Base-by-base conservation (phyloP, 1,284 basidiomycete genomes). In the Cutaneotrichosporon curvatum region DNA sequence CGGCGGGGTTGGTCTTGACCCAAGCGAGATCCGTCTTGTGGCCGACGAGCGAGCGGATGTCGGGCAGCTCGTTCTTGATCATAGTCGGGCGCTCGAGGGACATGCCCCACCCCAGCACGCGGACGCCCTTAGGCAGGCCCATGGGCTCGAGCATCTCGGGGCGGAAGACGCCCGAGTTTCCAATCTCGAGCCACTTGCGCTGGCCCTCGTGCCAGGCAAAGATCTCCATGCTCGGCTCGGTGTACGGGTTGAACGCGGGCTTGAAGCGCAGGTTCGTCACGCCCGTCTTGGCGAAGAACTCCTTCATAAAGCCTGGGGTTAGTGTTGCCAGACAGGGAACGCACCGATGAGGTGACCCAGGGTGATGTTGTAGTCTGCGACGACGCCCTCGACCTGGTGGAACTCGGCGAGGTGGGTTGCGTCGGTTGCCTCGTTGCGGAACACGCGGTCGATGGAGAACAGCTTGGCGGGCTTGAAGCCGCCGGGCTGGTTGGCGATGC, bases 331-430 rank as follows among this genome's bases (percentile, higher is more conserved):
- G 8, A 12, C 7, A 12, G 25, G 25, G 25, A 28, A 58, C 76
- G 41, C 55, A 88, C 91, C 92, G 59, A 98, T 96, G 51, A 99
- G 76, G 70, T 98, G 91, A 15, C 91, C 95, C n/a, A 99, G 76
- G 2, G 94, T 98, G 52, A 98, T 76, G 53, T 84, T 82, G 59
- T 84, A 82, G 73, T 98, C 95, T 14, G 95, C 95, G 14, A 99
- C 91, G 38, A 99, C 94, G 50, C 95, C 95, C 73, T 99, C 95
- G 12, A 99, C 95, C 73, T 99, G 95, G 70, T 98, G 94, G 78
- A 99, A 99, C 74, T 99, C 95, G 16, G 95, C 95, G 52, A 99
- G 68, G 76, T 99, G 95, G n/a, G 95, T 99, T 31, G 92, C 92
- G 72, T 99, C 95, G 75, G 91, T 90, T 0, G 95, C 90, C 73